Evolutionary conservation across 345 rosid genomes (phyloP), one percentile per base, ranked within the genome.

Genomic region (Adansonia digitata): DNA sequence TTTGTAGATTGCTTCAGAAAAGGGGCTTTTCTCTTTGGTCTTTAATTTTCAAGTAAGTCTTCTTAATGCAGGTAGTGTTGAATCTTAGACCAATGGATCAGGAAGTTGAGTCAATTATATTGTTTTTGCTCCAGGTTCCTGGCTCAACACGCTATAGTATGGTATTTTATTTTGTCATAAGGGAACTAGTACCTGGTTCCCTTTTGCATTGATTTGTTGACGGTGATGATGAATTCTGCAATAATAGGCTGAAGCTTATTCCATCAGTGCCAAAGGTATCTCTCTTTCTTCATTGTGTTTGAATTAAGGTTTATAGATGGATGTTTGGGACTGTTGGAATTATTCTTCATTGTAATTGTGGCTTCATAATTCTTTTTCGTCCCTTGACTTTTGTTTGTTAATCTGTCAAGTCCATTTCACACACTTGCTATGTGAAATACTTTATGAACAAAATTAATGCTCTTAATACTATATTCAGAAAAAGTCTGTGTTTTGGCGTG

Each of bases 201-300:
- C 97, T 96, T 75, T 81, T 96, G 86, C 97, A 96, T 78, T 89
- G 97, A 10, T 96, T 96, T 81, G 92, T 96, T 72, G 94, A 93
- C 76, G 99, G 99, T 64, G 99, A 96, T 69, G 99, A 96, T 78
- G 99, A 93, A 78, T 96, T 96, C 77, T 90, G 97, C 39, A 96
- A 96, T 82, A 92, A 97, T 81, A 92, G 99, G 74, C 77, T 93
- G 74, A 96, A 96, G 88, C 99, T 96, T 78, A 92, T 96, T 78
- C 99, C 99, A 34, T 82, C 89, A 27, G 98, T 96, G 82, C 97
- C 98, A 12, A 92, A 96, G 97, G 98, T 93, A 79, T 76, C 11
- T 72, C 22, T 77, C 76, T 53, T 42, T 37, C 40, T 52, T n/a
- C 11, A n/a, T 53, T 61, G 20, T 76, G 35, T 53, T 69, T 15